A percentile compares a stretch with the other conserved stretches of the same genome.
phyloP scores from a whole-genome alignment of 1,284 basidiomycete genomes.

The Mycena sp. region DNA sequence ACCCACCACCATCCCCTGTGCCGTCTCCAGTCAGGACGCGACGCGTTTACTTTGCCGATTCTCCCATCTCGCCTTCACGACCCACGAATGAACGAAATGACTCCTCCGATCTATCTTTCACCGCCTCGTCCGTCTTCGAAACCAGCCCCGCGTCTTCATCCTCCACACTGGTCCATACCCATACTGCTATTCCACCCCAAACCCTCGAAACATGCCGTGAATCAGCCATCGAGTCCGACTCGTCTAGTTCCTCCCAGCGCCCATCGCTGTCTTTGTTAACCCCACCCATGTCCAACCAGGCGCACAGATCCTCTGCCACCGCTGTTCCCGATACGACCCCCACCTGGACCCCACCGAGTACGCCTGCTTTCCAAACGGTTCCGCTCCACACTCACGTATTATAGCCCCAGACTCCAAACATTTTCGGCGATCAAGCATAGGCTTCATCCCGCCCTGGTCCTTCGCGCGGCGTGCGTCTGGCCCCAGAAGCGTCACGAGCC shows the following conservation, averaged over 20 bases:
- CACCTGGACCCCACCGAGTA: constrained; percentile 7
- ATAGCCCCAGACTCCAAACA: constrained; percentile 16
- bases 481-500: constrained; percentile 1
- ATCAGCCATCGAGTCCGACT: constrained; percentile 29
- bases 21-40: constrained; percentile 18
- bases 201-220: constrained; percentile 29
- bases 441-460: constrained; percentile 21
- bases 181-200: constrained; percentile 17
- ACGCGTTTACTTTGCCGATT: constrained; percentile 27
- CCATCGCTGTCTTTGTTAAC: constrained; percentile 19
- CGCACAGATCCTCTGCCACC: constrained; percentile 8
- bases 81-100: constrained; percentile 23
- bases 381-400: not conserved
- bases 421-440: constrained; percentile 20
- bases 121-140: constrained; percentile 9
- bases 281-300: not conserved
- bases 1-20: not conserved
- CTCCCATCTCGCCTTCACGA: constrained; percentile 20
- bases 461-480: constrained; percentile 22
- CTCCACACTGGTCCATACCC: constrained; percentile 27
- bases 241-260: constrained; percentile 25
- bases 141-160: constrained; percentile 29
- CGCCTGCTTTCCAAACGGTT: not conserved
- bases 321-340: constrained; percentile 10
- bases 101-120: constrained; percentile 12